Base-by-base conservation (phyloP, 1,284 basidiomycete species). In the Tylopilus orsonianus region DNA sequence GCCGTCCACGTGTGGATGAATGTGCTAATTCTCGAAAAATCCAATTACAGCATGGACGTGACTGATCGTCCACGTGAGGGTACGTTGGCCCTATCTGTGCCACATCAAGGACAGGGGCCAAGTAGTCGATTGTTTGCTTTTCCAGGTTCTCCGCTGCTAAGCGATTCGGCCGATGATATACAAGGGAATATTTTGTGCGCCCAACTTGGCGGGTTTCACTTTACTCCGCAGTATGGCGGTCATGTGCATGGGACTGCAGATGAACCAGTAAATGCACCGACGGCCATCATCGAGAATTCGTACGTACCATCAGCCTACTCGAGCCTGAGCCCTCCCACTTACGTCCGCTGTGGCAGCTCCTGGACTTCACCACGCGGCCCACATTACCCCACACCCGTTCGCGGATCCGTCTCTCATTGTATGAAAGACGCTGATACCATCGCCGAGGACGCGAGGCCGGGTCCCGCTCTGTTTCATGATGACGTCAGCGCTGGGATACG, bases 331-430 rank as follows among this genome's bases (percentile, higher is more conserved):
- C 44, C 45, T 51, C 34, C 36, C 50, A 10, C 62, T 65, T 56
- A 66, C 61, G 60, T 61, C 43, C 22, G 24, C 8, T 41, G 49
- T 59, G 58, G 61, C 62, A 64, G 64, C 50, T 44, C 60, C 39
- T 61, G 58, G 53, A 42, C 30, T 43, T 52, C 61, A 46, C 61
- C 35, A 40, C 64, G 54, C 54, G 42, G 50, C 52, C 46, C 58
- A 33, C 60, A 50, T 41, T 57, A 57, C 56, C 56, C 61, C 61
- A 42, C 56, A 58, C 52, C 58, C 0, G 48, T 44, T 34, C 54
- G 52, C 53, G 51, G 42, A 37, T 53, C 53, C 57, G 29, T 65
- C 29, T 56, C 63, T 22, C 59, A 37, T 30, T 46, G n/a, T 13
- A 35, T 58, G 33, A 49, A 49, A 22, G 37, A 41, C 45, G 38